Evolutionary conservation across 208 protist genomes (phyloP), one percentile per base, ranked within the genome.

Genomic region (Acanthamoeba royreba): DNA sequence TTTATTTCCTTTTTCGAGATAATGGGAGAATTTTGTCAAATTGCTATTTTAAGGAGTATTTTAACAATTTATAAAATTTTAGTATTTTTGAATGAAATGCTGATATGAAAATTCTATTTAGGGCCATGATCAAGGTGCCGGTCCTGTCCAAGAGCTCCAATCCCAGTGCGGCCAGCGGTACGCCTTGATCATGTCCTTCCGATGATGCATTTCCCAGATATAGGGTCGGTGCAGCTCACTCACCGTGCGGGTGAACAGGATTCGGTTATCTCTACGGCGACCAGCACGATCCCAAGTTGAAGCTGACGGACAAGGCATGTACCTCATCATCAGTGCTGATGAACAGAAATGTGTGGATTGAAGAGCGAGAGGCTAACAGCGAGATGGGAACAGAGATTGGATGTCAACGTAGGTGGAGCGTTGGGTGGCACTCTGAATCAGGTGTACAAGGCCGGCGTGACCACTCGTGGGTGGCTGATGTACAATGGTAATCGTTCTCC

Each of bases 401-500:
- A 96, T 35, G 79, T 35, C n/a, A 96, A 91, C 15, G 33, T 86
- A 35, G 49, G 45, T 17, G 90, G 90, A 45, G 83, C 95, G 7
- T 35, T 96, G 1, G n/a, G 31, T 8, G 52, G 90, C 22, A 96
- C 95, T 31, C 55, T 96, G 3, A 49, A 40, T n/a, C 95, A 93
- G 52, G 52, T 96, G 5, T 96, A 93, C 42, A 33, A 42, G 1
- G 66, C 46, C 5, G 28, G 35, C 8, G 35, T 35, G 2, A 28
- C 25, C 0, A n/a, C 43, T 8, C 4, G 33, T 19, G 63, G 69
- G 3, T 95, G 93, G 93, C 43, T 96, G 0, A 93, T 96, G 33
- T 96, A 96, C 19, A 96, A 96, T 19, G 95, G 95, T 72, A 49
- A 72, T 42, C 25, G 22, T 85, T n/a, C n/a, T n/a, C n/a, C 13